A percentile compares a stretch with the other conserved stretches of the same genome.
Evolutionary conservation across 495 filamentous ascomycete genomes (phyloP).

Genomic region (Articulospora tetracladia): DNA sequence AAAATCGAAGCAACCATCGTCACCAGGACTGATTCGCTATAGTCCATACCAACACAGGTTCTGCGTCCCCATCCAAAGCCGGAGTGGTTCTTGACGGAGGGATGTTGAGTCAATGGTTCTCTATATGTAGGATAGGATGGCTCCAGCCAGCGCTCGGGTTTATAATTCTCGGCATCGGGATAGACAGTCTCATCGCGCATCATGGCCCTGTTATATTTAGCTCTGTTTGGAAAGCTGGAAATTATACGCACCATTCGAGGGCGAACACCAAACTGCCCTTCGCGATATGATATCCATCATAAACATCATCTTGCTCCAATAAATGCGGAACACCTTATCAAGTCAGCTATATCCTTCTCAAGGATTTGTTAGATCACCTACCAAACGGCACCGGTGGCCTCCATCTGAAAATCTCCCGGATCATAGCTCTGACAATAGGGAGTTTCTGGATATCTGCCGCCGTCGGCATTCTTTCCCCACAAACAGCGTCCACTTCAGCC

Average conservation of each 20-base stretch:
- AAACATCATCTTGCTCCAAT: slow-evolving; percentile 40
- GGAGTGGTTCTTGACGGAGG: slow-evolving; percentile 26
- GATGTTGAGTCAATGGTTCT: slow-evolving; percentile 43
- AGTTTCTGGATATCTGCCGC: slow-evolving; percentile 40
- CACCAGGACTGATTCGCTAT: neutral
- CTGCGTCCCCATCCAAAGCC: slow-evolving; percentile 15
- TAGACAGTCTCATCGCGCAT: slow-evolving; percentile 55
- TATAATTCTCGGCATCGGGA: slow-evolving; percentile 58
- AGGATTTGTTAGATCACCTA: neutral
- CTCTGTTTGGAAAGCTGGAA: neutral
- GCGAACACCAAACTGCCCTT: slow-evolving; percentile 28
- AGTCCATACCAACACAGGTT: slow-evolving; percentile 6
- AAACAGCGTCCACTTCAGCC: slow-evolving; percentile 49
- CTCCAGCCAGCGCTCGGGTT: slow-evolving; percentile 47
- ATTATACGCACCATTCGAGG: slow-evolving; percentile 5
- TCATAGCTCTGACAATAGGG: slow-evolving; percentile 40
- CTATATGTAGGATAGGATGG: slow-evolving; percentile 15
- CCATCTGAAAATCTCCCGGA: slow-evolving; percentile 51
- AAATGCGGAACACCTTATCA: slow-evolving; percentile 35
- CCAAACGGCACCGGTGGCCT: slow-evolving; percentile 35
- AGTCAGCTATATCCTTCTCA: neutral
- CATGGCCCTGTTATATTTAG: slow-evolving; percentile 30
- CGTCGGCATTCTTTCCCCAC: slow-evolving; percentile 48
- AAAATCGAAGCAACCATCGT: slow-evolving; percentile 2
- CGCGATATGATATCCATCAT: slow-evolving; percentile 46